A percentile compares a stretch with the other conserved stretches of the same genome.
Evolutionary conservation across 192 early-diverging fungal genomes (phyloP).

Genomic region (Borealophlyctis nickersoniae): DNA sequence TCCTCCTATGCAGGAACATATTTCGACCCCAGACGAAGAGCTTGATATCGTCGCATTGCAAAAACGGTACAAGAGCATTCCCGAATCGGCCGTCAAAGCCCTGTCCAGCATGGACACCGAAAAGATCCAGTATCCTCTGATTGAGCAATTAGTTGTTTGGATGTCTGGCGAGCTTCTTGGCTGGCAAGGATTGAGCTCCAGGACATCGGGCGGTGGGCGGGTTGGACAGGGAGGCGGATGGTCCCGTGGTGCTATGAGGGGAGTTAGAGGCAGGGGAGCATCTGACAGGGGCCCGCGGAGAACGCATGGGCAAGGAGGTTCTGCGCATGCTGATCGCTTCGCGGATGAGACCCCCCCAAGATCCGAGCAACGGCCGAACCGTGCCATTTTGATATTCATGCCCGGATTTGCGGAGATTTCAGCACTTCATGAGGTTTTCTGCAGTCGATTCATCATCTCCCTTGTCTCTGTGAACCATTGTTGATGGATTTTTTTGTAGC

Average conservation of each 20-base stretch:
- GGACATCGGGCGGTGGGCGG: not conserved
- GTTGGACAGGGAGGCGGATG: conserved; percentile 9
- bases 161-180: conserved; percentile 29
- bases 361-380: conserved; percentile 18
- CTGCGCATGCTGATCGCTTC: not conserved
- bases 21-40: conserved; percentile 23
- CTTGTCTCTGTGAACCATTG: no score
- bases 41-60: conserved; percentile 17
- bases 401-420: conserved; percentile 61
- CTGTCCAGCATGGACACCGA: conserved; percentile 32
- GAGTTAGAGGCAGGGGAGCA: not conserved
- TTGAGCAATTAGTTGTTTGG: conserved; percentile 38
- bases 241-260: conserved; percentile 4
- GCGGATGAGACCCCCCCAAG: not conserved
- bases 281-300: no score
- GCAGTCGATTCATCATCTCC: no score
- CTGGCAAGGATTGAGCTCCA: not conserved
- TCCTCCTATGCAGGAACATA: not conserved
- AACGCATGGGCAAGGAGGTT: not conserved
- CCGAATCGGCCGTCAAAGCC: conserved; percentile 16
- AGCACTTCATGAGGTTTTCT: conserved; percentile 7
- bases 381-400: conserved; percentile 40
- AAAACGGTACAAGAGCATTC: conserved; percentile 30
- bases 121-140: conserved; percentile 49
- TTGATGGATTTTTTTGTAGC: conserved; percentile 20